A percentile compares a stretch with the other conserved stretches of the same genome.
phyloP scores from a whole-genome alignment of 768 basidiomycete genomes.

The Ramaria rubella region DNA sequence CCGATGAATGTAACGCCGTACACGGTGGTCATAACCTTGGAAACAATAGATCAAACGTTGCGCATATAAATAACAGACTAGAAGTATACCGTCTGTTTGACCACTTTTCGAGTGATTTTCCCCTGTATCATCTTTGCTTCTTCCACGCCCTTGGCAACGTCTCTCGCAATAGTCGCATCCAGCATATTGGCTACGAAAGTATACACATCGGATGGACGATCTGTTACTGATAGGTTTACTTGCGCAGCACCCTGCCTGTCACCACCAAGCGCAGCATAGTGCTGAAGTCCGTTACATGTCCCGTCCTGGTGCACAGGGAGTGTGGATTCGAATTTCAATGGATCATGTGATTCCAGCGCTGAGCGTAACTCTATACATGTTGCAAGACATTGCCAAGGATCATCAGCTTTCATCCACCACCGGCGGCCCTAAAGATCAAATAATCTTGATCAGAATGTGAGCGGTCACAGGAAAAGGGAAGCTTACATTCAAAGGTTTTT shows the following conservation, averaged over 20 bases:
- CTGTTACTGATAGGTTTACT: conserved; percentile 82
- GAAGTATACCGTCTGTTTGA: conserved; percentile 84
- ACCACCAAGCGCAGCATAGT: conserved; percentile 96
- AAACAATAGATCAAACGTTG: too few relatives aligned
- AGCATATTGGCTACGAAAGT: conserved; percentile 86
- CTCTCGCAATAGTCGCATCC: conserved; percentile 54
- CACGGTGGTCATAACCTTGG: too few relatives aligned
- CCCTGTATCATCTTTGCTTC: conserved; percentile 60
- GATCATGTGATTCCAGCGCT: conserved; percentile 66
- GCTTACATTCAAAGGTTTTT: conserved; percentile 67
- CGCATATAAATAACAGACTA: too few relatives aligned
- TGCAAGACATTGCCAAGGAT: conserved; percentile 97
- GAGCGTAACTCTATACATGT: conserved; percentile 83
- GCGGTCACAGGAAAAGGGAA: background rate
- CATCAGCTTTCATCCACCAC: conserved; percentile 92
- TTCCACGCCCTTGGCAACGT: conserved; percentile 43
- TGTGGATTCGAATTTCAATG: conserved; percentile 49
- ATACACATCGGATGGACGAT: conserved; percentile 92
- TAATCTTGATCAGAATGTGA: conserved; percentile 6
- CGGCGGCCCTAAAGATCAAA: conserved; percentile 45
- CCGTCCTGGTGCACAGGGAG: conserved; percentile 98
- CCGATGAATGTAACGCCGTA: conserved; percentile 78
- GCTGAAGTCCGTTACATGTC: conserved; percentile 97
- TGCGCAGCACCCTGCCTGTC: conserved; percentile 83
- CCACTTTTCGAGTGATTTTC: conserved; percentile 86